phyloP scores from a whole-genome alignment of 177 flowering plant genomes.

The Tripterygium wilfordii region DNA sequence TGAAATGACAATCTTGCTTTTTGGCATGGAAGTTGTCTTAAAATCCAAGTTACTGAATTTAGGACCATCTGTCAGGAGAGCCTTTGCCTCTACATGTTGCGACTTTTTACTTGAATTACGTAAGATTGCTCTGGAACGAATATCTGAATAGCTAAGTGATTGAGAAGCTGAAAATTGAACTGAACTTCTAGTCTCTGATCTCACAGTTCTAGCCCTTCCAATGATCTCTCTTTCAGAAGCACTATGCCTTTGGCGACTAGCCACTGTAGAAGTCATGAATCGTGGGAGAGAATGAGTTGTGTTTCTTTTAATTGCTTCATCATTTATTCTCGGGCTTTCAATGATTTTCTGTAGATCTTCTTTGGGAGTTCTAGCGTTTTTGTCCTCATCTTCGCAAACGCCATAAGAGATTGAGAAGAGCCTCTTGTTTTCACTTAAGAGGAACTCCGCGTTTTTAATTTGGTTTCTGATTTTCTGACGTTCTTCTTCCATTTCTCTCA shows the following conservation, averaged over 20 bases:
- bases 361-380: constrained; percentile 16
- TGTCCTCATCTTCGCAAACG: constrained; percentile 20
- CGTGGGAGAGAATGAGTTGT: constrained; percentile 42
- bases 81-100: constrained; percentile 21
- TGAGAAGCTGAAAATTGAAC: constrained; percentile 49
- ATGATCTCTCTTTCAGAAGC: constrained; percentile 35
- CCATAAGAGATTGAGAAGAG: constrained; percentile 25
- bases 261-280: constrained; percentile 73
- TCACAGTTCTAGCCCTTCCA: constrained; percentile 27
- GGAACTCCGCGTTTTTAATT: constrained; percentile 36
- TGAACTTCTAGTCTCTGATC: constrained; percentile 37
- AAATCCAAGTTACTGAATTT: constrained; percentile 19
- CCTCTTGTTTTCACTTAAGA: constrained; percentile 43
- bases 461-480: constrained; percentile 40
- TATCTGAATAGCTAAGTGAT: constrained; percentile 44
- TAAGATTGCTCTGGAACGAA: constrained; percentile 31
- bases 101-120: constrained; percentile 28
- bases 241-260: constrained; percentile 56
- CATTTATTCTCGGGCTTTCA: constrained; percentile 20
- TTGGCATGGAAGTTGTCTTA: constrained; percentile 16
- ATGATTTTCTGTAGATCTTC: constrained; percentile 17
- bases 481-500: constrained; percentile 57
- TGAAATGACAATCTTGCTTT: constrained; percentile 33
- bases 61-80: constrained; percentile 18
- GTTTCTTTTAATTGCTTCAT: constrained; percentile 19